A percentile compares a stretch with the other conserved stretches of the same genome.
These are phyloP conservation scores for Rhodotorula toruloides DNA, from an alignment of 768 basidiomycete species.

Conservation along the genomic window DNA sequence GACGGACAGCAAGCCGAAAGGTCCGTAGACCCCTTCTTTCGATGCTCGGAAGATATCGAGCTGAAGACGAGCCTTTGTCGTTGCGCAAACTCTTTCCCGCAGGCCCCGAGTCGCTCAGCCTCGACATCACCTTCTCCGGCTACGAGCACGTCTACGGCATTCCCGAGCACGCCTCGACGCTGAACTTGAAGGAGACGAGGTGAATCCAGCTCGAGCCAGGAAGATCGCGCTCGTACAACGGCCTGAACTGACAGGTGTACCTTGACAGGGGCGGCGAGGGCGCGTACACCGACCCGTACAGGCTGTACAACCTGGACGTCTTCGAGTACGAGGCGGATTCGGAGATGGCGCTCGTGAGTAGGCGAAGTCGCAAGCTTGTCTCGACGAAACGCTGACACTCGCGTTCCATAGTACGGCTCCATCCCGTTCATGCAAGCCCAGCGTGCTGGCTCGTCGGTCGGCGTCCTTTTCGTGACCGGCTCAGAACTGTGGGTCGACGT, in stretches of 20 bases:
- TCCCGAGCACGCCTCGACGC: conserved; percentile 86
- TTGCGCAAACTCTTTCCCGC: background rate
- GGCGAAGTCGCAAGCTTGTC: background rate
- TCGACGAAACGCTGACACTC: conserved; percentile 40
- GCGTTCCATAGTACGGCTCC: conserved; percentile 71
- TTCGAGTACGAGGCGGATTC: conserved; percentile 80
- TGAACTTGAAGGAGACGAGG: conserved; percentile 77
- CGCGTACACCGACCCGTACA: conserved; percentile 80
- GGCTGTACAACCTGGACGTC: conserved; percentile 90
- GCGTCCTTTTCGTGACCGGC: conserved; percentile 74
- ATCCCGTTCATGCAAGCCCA: conserved; percentile 93
- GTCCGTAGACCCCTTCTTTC: conserved; percentile 54
- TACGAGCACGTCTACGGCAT: conserved; percentile 91
- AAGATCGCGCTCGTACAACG: background rate
- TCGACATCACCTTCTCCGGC: conserved; percentile 89
- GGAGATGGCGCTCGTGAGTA: conserved; percentile 45
- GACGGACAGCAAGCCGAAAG: conserved; percentile 93
- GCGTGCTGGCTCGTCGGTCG: conserved; percentile 77
- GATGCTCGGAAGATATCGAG: too few relatives aligned
- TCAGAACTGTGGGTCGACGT: conserved; percentile 97
- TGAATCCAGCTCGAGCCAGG: conserved; percentile 14
- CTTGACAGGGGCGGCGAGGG: conserved; percentile 66
- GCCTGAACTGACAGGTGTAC: background rate
- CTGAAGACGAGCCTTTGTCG: too few relatives aligned
- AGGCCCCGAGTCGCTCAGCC: conserved; percentile 90